Conservation (phyloP, 257 asterid genomes). For the Solanum chiquidenum region DNA sequence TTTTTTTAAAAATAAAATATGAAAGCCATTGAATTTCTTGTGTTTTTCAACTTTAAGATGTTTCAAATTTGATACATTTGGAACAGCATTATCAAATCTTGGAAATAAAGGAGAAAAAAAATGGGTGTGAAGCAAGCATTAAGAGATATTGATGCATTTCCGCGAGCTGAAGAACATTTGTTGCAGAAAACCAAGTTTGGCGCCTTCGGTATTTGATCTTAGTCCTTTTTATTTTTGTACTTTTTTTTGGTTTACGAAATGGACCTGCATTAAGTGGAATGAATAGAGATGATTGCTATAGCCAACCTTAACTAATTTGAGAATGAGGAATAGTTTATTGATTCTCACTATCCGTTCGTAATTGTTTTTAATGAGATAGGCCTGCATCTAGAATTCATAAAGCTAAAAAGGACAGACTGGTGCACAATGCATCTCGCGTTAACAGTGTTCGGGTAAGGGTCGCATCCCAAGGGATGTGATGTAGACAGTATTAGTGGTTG, state of each 20-base stretch:
- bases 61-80: background rate
- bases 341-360: background rate
- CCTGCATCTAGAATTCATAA: background rate
- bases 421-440: background rate
- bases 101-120: background rate
- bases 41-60: background rate
- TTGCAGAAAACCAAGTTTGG: constrained; percentile 87
- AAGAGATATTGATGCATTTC: constrained; percentile 79
- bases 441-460: background rate
- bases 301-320: background rate
- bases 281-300: background rate
- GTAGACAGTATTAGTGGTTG: background rate
- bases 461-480: background rate
- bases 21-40: background rate
- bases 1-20: background rate
- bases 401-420: background rate
- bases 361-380: background rate
- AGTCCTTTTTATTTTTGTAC: background rate
- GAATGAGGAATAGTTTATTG: background rate
- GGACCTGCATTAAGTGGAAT: background rate
- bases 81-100: background rate
- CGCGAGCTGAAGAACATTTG: constrained; percentile 92
- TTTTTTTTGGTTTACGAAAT: background rate
- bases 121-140: constrained; percentile 84
- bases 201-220: constrained; percentile 53